phyloP scores from a whole-genome alignment of 2,329 filamentous ascomycete species.

The Verticillium alfalfae region DNA sequence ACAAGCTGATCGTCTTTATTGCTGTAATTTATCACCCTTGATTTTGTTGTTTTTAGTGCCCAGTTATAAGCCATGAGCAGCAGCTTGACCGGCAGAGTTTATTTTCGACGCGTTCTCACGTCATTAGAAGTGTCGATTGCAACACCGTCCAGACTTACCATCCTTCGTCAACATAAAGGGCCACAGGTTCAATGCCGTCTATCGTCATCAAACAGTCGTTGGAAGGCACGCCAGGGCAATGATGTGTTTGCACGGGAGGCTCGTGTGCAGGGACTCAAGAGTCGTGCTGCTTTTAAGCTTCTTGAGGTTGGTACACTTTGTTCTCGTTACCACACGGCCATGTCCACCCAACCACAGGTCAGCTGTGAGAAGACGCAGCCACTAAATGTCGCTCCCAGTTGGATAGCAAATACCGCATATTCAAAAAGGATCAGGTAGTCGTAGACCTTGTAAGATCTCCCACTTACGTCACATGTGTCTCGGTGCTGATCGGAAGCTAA shows the following conservation, averaged over 20 bases:
- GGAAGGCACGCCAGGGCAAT: conserved; percentile 72
- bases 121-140: not conserved
- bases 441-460: conserved; percentile 68
- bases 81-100: not conserved
- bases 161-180: not conserved
- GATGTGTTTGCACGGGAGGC: conserved; percentile 73
- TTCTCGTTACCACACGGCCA: no score
- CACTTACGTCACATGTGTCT: no score
- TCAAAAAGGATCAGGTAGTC: conserved; percentile 75
- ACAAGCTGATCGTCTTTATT: not conserved
- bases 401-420: conserved; percentile 74
- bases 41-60: not conserved
- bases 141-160: not conserved
- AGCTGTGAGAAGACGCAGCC: no score
- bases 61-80: not conserved
- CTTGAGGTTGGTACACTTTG: conserved; percentile 56
- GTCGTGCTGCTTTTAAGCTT: conserved; percentile 88
- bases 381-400: conserved; percentile 46
- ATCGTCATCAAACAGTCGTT: conserved; percentile 64
- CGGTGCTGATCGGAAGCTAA: conserved; percentile 19
- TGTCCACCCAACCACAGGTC: no score
- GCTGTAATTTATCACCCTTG: not conserved
- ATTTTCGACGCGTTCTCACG: not conserved
- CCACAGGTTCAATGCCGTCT: not conserved
- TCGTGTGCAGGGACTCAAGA: conserved; percentile 75